phyloP scores from a whole-genome alignment of 352 stramenopile genomes.

The Phytophthora pini region DNA sequence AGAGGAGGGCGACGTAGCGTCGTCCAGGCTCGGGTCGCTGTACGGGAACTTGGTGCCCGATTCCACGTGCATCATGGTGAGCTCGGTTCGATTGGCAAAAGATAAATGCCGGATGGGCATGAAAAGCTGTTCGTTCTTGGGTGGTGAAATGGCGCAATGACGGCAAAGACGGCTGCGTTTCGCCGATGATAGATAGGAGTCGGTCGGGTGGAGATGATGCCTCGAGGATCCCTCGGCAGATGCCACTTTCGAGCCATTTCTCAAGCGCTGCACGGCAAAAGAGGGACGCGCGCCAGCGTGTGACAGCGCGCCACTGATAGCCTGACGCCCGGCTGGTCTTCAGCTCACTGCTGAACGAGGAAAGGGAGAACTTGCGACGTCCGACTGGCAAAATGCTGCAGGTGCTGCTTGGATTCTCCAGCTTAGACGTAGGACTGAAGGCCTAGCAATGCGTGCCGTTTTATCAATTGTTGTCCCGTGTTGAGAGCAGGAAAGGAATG shows the following conservation, averaged over 20 bases:
- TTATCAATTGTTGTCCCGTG: neutral
- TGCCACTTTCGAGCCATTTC: constrained; percentile 34
- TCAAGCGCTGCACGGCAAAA: constrained; percentile 17
- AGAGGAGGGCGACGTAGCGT: constrained; percentile 14
- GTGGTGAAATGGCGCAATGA: constrained; percentile 33
- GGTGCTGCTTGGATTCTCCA: neutral
- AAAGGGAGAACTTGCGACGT: constrained; percentile 13
- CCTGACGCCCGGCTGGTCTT: constrained; percentile 19
- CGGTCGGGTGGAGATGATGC: constrained; percentile 14
- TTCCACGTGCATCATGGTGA: constrained; percentile 31
- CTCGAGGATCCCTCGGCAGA: constrained; percentile 16
- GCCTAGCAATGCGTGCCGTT: neutral
- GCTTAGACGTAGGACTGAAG: too few relatives aligned
- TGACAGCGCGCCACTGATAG: constrained; percentile 17
- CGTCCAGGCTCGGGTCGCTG: constrained; percentile 4
- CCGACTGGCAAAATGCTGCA: constrained; percentile 22
- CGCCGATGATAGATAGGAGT: constrained; percentile 19
- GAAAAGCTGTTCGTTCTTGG: constrained; percentile 6
- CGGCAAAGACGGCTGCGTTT: constrained; percentile 3
- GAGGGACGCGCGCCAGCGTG: constrained; percentile 8
- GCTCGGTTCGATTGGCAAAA: constrained; percentile 25
- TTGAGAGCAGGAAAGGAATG: constrained; percentile 3
- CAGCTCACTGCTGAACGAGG: constrained; percentile 12
- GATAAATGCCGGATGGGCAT: constrained; percentile 12
- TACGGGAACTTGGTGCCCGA: constrained; percentile 22